Base-by-base conservation (phyloP, 176 grass and related monocot genomes). In the Aegilops tauschii region DNA sequence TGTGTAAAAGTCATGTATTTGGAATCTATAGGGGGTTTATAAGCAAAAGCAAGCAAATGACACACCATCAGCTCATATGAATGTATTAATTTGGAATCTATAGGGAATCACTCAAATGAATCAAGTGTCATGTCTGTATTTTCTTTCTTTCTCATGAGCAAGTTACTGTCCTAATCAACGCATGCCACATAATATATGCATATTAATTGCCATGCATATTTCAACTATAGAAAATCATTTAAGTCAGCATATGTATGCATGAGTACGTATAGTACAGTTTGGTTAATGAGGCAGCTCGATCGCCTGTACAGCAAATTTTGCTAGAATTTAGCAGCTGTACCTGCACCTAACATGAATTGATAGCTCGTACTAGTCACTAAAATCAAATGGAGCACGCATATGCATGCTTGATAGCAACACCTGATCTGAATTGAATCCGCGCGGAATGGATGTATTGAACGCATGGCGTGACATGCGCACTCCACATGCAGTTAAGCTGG, bases 401-500 rank as follows among this genome's bases (percentile, higher is more conserved):
- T 45, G 27, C 45, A 76, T 76, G 28, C 45, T 6, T 76, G 73
- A 76, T 31, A 75, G n/a, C 23, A 73, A 76, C 42, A 27, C 37
- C 5, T 8, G 9, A 49, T 76, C 72, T 49, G 42, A 76, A 76
- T 76, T 76, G 8, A 75, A 75, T 75, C 42, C 11, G 28, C 40
- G 34, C 16, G 70, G 4, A 61, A 39, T 42, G 36, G 20, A 72
- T 66, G 64, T 45, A 36, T 35, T 69, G 7, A 71, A 39, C 9
- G 36, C 35, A 12, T 40, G 36, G 4, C 12, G 3, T 35, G 8
- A 37, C 5, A 12, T 25, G 35, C 10, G 9, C 21, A 2, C 37
- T 39, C 20, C 20, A 17, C 71, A 74, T 74, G 73, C 47, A 95
- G 93, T 68, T 45, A 92, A 87, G 40, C 82, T 95, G 39, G 80